These are phyloP conservation scores for Angophora floribunda DNA, from an alignment of 345 rosid species.

Conservation along the genomic window DNA sequence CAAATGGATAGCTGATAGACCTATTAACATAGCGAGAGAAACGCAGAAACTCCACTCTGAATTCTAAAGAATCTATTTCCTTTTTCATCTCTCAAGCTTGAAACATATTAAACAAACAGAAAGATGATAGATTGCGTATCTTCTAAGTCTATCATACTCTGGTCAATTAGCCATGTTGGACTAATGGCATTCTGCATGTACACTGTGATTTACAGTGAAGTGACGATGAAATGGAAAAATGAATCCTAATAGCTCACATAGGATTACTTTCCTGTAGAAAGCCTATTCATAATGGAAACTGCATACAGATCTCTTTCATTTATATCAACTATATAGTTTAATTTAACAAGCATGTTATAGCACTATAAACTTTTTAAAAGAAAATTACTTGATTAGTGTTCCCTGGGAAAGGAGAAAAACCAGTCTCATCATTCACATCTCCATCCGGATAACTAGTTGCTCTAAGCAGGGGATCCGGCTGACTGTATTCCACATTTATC, in stretches of 20 bases:
- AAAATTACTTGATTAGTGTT: slow-evolving; percentile 86
- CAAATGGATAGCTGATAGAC: background rate
- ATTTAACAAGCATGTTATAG: background rate
- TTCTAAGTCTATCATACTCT: background rate
- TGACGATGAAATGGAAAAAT: background rate
- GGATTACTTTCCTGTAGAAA: background rate
- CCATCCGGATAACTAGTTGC: slow-evolving; percentile 84
- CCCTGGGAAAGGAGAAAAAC: slow-evolving; percentile 97
- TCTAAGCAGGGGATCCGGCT: slow-evolving; percentile 93
- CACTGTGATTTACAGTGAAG: background rate
- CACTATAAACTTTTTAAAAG: background rate
- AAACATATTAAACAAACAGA: background rate
- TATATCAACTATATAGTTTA: background rate
- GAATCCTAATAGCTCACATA: background rate
- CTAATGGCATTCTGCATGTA: background rate
- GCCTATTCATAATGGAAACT: background rate
- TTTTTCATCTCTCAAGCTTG: background rate
- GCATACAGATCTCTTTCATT: background rate
- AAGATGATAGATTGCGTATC: background rate
- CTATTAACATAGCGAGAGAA: background rate
- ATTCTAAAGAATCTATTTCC: background rate
- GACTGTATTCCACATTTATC: slow-evolving; percentile 96
- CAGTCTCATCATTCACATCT: slow-evolving; percentile 85
- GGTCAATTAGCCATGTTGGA: background rate
- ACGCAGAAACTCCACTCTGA: background rate